Percentiles rank a stretch among this genome's conserved stretches.
Conservation (phyloP, 805 yeast genomes). For the Starmerella kuoi region DNA sequence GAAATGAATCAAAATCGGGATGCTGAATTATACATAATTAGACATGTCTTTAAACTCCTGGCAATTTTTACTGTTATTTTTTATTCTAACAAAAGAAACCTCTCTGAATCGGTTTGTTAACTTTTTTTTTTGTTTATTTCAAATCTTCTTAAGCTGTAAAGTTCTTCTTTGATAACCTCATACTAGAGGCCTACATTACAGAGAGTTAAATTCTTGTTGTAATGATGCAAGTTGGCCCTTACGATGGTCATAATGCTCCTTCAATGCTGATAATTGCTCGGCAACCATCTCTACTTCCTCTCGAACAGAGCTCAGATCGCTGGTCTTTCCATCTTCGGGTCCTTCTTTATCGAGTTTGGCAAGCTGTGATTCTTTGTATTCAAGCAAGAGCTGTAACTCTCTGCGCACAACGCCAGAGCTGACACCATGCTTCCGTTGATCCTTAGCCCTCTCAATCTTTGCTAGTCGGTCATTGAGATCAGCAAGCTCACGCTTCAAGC, state of each 20-base stretch:
- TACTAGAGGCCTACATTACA: too few species aligned
- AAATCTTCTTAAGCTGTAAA: too few species aligned
- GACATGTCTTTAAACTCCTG: too few species aligned
- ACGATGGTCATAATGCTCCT: conserved; percentile 52
- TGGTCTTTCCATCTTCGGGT: conserved; percentile 5
- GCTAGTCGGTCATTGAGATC: conserved; percentile 59
- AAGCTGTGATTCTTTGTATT: conserved; percentile 58
- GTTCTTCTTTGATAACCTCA: too few species aligned
- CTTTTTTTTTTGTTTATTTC: too few species aligned
- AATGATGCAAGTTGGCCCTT: conserved; percentile 46
- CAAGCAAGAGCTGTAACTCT: conserved; percentile 73
- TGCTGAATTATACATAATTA: too few species aligned
- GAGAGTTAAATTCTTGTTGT: conserved; percentile 21
- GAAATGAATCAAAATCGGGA: neutral
- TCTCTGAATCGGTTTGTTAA: too few species aligned
- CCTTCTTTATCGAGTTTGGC: conserved; percentile 9
- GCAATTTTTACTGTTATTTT: too few species aligned
- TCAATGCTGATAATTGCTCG: conserved; percentile 61
- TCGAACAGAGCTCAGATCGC: conserved; percentile 27
- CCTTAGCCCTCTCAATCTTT: conserved; percentile 20
- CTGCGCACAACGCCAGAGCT: conserved; percentile 34
- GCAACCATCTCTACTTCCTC: conserved; percentile 56
- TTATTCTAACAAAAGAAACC: too few species aligned
- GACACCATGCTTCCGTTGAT: conserved; percentile 8
- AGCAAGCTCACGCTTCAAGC: conserved; percentile 64